These are phyloP conservation scores for Naganishia friedmannii DNA, from an alignment of 768 basidiomycete genomes.

Conservation along the genomic window DNA sequence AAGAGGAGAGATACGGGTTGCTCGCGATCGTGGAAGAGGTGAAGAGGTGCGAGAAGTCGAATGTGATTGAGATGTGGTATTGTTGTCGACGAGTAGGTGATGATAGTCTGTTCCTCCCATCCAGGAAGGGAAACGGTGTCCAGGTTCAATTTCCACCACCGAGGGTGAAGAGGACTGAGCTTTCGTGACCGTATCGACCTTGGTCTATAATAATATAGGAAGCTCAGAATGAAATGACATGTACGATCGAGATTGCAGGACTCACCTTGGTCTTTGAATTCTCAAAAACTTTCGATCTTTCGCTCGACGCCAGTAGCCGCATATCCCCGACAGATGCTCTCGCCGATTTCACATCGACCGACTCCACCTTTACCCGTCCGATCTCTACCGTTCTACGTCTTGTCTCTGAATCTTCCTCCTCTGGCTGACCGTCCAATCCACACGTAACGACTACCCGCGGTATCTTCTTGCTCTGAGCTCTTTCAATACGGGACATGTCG, in stretches of 20 bases:
- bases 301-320: not conserved
- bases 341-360: constrained; percentile 1
- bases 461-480: not conserved
- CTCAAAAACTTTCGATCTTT: not conserved
- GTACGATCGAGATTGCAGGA: too few species aligned
- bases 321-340: constrained; percentile 15
- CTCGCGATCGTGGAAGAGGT: constrained; percentile 9
- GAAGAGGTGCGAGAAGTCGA: constrained; percentile 3
- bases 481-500: constrained; percentile 7
- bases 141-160: constrained; percentile 30
- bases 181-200: not conserved
- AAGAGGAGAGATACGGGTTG: not conserved
- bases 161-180: not conserved
- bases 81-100: constrained; percentile 15
- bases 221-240: not conserved
- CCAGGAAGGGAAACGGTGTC: constrained; percentile 44
- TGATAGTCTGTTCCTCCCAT: constrained; percentile 31
- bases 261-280: constrained; percentile 3
- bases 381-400: constrained; percentile 2
- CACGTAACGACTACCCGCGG: constrained; percentile 21
- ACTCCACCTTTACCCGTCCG: not conserved
- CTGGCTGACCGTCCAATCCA: constrained; percentile 2
- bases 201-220: not conserved
- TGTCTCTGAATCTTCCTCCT: constrained; percentile 1
- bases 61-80: not conserved